Evolutionary conservation across 2,329 filamentous ascomycete species (phyloP).

Genomic region (Calonectria pseudoturangicola): DNA sequence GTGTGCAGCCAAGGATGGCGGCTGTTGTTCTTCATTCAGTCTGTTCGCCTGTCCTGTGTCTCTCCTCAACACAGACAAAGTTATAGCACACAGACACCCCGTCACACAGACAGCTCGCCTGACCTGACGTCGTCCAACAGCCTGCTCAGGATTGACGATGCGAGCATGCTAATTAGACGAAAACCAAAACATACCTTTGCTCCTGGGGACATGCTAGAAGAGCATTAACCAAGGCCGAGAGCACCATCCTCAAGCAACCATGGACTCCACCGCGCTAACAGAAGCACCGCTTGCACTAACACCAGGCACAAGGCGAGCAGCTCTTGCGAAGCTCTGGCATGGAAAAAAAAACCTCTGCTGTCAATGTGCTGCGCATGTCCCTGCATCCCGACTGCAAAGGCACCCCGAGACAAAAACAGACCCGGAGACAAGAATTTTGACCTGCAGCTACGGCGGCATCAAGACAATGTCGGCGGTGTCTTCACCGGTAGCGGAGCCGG

Average conservation of each 20-base stretch:
- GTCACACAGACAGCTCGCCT: slow-evolving; percentile 14
- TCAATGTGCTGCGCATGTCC: neutral
- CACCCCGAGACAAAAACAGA: neutral
- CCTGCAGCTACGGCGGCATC: slow-evolving; percentile 5
- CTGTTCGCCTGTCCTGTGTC: neutral
- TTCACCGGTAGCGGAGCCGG: slow-evolving; percentile 24
- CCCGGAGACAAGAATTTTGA: neutral
- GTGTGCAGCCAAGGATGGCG: slow-evolving; percentile 13
- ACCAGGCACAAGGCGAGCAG: slow-evolving; percentile 10
- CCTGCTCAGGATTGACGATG: slow-evolving; percentile 9
- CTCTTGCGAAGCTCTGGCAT: slow-evolving; percentile 20
- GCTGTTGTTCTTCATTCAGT: neutral
- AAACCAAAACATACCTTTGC: slow-evolving; percentile 2
- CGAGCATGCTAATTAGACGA: slow-evolving; percentile 5
- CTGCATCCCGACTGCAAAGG: neutral
- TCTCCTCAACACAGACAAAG: neutral
- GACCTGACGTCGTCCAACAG: slow-evolving; percentile 22
- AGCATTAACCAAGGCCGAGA: slow-evolving; percentile 5
- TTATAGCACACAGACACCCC: neutral
- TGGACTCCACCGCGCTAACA: slow-evolving; percentile 31
- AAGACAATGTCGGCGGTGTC: slow-evolving; percentile 17
- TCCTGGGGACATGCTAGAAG: slow-evolving; percentile 32
- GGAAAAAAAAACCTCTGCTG: neutral
- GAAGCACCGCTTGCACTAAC: slow-evolving; percentile 23
- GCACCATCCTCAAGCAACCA: slow-evolving; percentile 11